These are phyloP conservation scores for Salix suchowensis DNA, from an alignment of 345 rosid genomes.

Conservation along the genomic window DNA sequence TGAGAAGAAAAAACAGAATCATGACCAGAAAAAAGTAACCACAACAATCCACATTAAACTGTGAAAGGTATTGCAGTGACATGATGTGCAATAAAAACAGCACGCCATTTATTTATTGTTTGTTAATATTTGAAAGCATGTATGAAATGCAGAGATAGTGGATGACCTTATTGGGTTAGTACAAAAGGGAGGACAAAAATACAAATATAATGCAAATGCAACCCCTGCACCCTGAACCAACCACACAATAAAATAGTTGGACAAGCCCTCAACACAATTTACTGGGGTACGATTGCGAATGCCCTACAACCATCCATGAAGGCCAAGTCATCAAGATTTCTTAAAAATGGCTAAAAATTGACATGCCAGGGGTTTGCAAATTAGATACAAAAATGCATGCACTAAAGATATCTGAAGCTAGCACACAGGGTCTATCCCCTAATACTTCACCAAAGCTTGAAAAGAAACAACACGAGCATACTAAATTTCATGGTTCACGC, in stretches of 20 bases:
- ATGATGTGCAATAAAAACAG: no score
- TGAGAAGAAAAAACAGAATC: no score
- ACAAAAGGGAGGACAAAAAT: not conserved
- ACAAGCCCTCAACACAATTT: not conserved
- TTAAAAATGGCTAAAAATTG: not conserved
- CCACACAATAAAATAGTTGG: not conserved
- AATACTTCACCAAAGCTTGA: not conserved
- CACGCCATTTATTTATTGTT: no score
- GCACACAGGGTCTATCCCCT: not conserved
- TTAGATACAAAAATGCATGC: not conserved
- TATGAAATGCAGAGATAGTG: not conserved
- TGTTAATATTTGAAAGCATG: no score
- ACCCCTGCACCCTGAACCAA: not conserved
- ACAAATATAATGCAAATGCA: not conserved
- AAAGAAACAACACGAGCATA: not conserved
- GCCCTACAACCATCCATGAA: not conserved
- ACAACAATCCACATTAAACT: no score
- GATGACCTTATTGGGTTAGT: no score
- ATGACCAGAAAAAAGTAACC: no score
- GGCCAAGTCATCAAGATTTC: not conserved
- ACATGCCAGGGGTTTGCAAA: not conserved
- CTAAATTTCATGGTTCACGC: not conserved
- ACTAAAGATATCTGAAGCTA: not conserved
- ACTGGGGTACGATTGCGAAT: not conserved
- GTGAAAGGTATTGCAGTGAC: no score